A percentile compares a stretch with the other conserved stretches of the same genome.
Conservation (phyloP, 2,329 filamentous ascomycete species). For the Pyrenochaeta sp. region DNA sequence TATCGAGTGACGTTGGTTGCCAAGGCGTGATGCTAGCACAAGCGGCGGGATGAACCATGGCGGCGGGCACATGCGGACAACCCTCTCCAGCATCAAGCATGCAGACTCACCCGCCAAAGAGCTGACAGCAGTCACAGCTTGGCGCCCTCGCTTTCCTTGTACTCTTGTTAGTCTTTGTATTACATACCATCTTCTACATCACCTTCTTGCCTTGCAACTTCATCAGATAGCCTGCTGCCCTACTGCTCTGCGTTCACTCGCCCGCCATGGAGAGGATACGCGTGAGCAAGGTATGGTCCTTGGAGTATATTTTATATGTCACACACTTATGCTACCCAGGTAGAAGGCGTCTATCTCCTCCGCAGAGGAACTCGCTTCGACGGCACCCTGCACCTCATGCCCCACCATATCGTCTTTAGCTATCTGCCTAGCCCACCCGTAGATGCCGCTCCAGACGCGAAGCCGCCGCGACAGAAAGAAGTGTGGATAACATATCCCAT, state of each 20-base stretch:
- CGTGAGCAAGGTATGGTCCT: conserved; percentile 53
- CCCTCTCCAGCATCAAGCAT: conserved; percentile 21
- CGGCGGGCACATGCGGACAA: conserved; percentile 31
- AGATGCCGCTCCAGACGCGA: conserved; percentile 46
- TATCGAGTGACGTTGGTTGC: conserved; percentile 24
- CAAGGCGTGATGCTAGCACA: conserved; percentile 26
- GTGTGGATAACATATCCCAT: conserved; percentile 96
- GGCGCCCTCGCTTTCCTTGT: conserved; percentile 2
- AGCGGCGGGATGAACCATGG: conserved; percentile 32
- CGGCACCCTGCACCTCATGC: conserved; percentile 69
- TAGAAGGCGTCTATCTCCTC: conserved; percentile 69
- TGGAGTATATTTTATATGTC: not conserved
- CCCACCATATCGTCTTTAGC: conserved; percentile 72
- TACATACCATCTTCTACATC: conserved; percentile 3
- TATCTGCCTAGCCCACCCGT: conserved; percentile 57
- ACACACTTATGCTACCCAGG: conserved; percentile 48
- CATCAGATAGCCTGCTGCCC: conserved; percentile 3
- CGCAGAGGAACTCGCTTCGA: conserved; percentile 64
- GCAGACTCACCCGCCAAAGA: conserved; percentile 13
- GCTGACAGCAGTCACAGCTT: conserved; percentile 5
- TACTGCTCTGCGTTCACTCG: conserved; percentile 2
- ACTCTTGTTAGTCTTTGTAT: conserved; percentile 6
- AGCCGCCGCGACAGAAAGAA: conserved; percentile 66
- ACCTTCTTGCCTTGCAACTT: not conserved
- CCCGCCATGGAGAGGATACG: conserved; percentile 56